A percentile compares a stretch with the other conserved stretches of the same genome.
These are phyloP conservation scores for Hericium erinaceus DNA, from an alignment of 768 basidiomycete species.

Conservation along the genomic window DNA sequence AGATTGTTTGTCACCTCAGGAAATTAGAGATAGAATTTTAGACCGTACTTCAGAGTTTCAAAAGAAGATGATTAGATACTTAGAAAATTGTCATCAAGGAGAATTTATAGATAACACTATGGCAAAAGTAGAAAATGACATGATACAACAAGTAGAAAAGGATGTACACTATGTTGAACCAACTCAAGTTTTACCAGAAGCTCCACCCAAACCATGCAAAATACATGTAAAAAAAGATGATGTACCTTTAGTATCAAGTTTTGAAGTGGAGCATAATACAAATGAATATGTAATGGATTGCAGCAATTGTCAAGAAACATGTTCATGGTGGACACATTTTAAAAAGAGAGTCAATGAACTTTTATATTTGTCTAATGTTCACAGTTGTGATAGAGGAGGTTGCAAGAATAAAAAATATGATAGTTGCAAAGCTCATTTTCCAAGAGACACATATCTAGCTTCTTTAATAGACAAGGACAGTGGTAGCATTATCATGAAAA, in stretches of 20 bases:
- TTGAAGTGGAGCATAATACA: no score
- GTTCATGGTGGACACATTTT: slow-evolving; percentile 1
- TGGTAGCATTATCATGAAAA: slow-evolving; percentile 22
- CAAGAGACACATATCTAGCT: slow-evolving; percentile 18
- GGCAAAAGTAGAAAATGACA: not conserved
- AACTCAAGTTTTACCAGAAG: no score
- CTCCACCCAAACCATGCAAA: no score
- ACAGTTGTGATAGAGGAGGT: slow-evolving; percentile 14
- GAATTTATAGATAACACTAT: slow-evolving; percentile 3
- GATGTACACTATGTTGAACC: no score
- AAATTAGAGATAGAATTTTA: slow-evolving; percentile 11
- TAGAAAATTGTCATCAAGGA: slow-evolving; percentile 11
- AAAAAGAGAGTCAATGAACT: slow-evolving; percentile 5
- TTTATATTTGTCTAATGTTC: slow-evolving; percentile 3
- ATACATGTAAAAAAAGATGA: no score
- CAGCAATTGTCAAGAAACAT: not conserved
- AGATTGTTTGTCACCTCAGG: slow-evolving; percentile 7
- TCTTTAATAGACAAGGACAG: slow-evolving; percentile 21
- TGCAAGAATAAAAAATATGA: slow-evolving; percentile 19
- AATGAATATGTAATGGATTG: not conserved
- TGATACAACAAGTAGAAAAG: no score
- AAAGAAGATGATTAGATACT: slow-evolving; percentile 3
- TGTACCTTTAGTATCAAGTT: no score
- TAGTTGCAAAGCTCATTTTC: slow-evolving; percentile 29
- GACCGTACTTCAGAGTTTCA: slow-evolving; percentile 7